Conservation (phyloP, 108 stramenopile species). For the Skeletonema grethae region DNA sequence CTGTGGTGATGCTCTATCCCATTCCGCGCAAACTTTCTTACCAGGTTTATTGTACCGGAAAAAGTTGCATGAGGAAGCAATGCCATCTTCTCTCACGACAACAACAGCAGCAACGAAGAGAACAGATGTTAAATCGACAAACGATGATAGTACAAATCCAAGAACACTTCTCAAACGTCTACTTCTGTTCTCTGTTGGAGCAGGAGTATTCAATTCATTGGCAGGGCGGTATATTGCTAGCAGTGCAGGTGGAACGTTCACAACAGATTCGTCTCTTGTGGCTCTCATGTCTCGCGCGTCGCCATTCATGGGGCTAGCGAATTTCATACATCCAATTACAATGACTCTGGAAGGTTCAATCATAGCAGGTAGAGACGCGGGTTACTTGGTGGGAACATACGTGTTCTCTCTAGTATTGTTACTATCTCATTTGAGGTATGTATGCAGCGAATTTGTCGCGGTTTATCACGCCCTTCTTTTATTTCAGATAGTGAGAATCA, state of each 20-base stretch:
- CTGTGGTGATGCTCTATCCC: conserved; percentile 86
- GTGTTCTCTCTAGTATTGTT: conserved; percentile 52
- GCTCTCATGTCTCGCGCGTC: conserved; percentile 50
- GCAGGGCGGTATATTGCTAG: conserved; percentile 56
- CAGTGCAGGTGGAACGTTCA: conserved; percentile 47
- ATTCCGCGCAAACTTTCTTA: conserved; percentile 89
- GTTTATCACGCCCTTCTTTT: conserved; percentile 71
- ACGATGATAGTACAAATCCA: conserved; percentile 21
- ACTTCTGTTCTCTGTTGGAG: conserved; percentile 23
- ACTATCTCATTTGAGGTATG: conserved; percentile 51
- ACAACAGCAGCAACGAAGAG: neutral
- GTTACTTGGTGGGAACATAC: conserved; percentile 64
- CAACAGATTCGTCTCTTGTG: conserved; percentile 50
- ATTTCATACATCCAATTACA: conserved; percentile 76
- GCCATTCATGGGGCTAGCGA: conserved; percentile 44
- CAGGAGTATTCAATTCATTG: conserved; percentile 31
- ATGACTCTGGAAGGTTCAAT: conserved; percentile 80
- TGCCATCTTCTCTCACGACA: neutral
- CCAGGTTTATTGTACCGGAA: conserved; percentile 68
- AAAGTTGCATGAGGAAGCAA: conserved; percentile 14
- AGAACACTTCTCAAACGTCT: conserved; percentile 42
- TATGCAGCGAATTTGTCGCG: conserved; percentile 48
- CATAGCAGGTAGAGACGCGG: conserved; percentile 65
- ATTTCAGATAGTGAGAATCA: conserved; percentile 70
- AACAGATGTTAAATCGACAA: neutral